Evolutionary conservation across 176 grass and related monocot genomes (phyloP).

Genomic region (Oryza nivara): DNA sequence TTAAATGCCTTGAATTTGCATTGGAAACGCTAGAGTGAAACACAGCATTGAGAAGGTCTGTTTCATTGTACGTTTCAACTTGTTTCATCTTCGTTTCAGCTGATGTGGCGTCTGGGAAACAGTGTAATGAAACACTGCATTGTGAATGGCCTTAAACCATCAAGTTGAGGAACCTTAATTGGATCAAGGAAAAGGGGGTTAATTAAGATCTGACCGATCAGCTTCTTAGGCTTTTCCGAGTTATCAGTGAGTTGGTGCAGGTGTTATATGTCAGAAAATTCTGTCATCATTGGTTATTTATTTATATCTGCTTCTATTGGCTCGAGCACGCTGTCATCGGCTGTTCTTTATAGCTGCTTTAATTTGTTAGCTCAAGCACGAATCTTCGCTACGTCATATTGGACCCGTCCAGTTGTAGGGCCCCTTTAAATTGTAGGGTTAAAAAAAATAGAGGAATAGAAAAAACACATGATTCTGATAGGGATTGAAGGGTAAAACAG

Average conservation of each 20-base stretch:
- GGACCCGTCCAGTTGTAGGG: not conserved
- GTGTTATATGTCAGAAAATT: not conserved
- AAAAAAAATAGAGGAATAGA: too few relatives aligned
- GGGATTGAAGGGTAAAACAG: too few relatives aligned
- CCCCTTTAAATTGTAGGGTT: too few relatives aligned
- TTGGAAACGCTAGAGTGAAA: too few relatives aligned
- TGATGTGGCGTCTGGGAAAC: too few relatives aligned
- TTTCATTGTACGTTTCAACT: too few relatives aligned
- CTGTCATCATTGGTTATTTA: not conserved
- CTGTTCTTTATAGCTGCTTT: not conserved
- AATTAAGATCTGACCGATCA: not conserved
- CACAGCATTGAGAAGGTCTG: too few relatives aligned
- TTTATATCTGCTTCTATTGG: not conserved
- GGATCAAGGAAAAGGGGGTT: not conserved
- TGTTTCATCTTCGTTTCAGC: too few relatives aligned
- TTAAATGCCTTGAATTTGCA: too few relatives aligned
- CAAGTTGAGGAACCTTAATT: not conserved
- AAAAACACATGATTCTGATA: too few relatives aligned
- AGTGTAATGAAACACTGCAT: too few relatives aligned
- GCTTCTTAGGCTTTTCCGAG: conserved; percentile 4
- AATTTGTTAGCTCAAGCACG: not conserved
- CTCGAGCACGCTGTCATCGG: not conserved
- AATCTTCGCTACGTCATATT: not conserved
- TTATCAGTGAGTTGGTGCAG: conserved; percentile 32
- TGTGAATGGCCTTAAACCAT: too few relatives aligned